Conservation (phyloP, 495 filamentous ascomycete genomes). For the Symbiotaphrina buchneri region DNA sequence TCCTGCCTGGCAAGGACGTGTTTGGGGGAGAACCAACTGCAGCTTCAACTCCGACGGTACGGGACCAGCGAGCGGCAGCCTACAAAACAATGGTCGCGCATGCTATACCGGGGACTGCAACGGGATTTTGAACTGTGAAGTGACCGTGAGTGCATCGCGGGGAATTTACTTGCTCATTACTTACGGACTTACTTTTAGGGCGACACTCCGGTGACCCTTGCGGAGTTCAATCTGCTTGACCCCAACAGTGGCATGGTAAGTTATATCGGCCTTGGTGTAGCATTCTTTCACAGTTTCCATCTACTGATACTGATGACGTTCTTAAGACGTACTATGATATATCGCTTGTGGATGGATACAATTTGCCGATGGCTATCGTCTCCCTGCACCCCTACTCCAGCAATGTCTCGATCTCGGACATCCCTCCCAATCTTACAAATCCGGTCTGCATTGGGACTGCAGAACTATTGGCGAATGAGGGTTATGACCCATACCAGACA, state of each 20-base stretch:
- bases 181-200: slow-evolving; percentile 19
- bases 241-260: no score
- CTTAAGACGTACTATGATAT: slow-evolving; percentile 72
- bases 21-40: slow-evolving; percentile 72
- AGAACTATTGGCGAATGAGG: slow-evolving; percentile 21
- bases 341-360: slow-evolving; percentile 70
- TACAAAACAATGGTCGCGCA: slow-evolving; percentile 24
- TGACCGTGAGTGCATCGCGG: slow-evolving; percentile 23
- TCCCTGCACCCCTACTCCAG: slow-evolving; percentile 25
- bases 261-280: no score
- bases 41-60: slow-evolving; percentile 37
- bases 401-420: slow-evolving; percentile 25
- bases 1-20: slow-evolving; percentile 50
- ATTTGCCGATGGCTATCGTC: slow-evolving; percentile 47
- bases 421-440: slow-evolving; percentile 55
- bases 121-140: slow-evolving; percentile 37
- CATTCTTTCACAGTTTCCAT: no score
- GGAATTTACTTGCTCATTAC: slow-evolving; percentile 1
- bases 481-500: slow-evolving; percentile 15
- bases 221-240: slow-evolving; percentile 52
- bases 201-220: slow-evolving; percentile 41
- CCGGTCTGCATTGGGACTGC: slow-evolving; percentile 44
- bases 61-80: slow-evolving; percentile 17
- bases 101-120: slow-evolving; percentile 57
- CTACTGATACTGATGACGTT: no score